phyloP scores from a whole-genome alignment of 2,329 filamentous ascomycete genomes.

The Hymenoscyphus occultus region DNA sequence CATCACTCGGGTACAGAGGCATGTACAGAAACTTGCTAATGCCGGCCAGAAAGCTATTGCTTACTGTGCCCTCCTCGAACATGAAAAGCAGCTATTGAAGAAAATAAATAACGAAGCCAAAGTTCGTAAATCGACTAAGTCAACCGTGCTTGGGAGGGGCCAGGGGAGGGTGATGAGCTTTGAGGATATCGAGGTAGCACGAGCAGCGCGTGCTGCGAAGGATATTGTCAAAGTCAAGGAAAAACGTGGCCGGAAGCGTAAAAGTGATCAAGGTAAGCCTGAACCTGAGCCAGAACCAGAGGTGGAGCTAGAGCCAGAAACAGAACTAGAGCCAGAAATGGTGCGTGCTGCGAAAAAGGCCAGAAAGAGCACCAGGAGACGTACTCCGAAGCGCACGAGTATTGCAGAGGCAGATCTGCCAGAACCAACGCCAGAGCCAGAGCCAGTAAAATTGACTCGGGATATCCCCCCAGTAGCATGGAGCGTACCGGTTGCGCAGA shows the following conservation, averaged over 20 bases:
- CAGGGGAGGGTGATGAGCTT: too few species aligned
- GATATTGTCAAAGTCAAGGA: too few species aligned
- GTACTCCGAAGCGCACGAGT: constrained; percentile 13
- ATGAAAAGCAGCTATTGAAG: not conserved
- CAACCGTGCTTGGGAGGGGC: not conserved
- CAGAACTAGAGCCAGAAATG: too few species aligned
- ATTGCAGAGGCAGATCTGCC: constrained; percentile 17
- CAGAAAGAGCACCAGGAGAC: not conserved
- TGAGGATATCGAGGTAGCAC: too few species aligned
- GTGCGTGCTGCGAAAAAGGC: too few species aligned
- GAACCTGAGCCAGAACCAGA: too few species aligned
- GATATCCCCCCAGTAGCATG: constrained; percentile 3
- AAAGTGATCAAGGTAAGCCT: too few species aligned
- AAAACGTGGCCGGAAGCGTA: too few species aligned
- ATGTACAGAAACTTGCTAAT: not conserved
- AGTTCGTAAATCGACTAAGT: not conserved
- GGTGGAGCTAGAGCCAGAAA: too few species aligned
- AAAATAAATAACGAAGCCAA: not conserved
- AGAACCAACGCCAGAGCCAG: constrained; percentile 15
- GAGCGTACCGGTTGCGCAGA: constrained; percentile 10
- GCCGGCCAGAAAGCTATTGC: not conserved
- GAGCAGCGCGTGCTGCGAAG: too few species aligned
- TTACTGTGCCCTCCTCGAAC: not conserved
- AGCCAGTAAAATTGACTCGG: constrained; percentile 7
- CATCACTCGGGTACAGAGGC: not conserved